Evolutionary conservation across 2,329 filamentous ascomycete species (phyloP).

Genomic region (Fusarium sacchari): DNA sequence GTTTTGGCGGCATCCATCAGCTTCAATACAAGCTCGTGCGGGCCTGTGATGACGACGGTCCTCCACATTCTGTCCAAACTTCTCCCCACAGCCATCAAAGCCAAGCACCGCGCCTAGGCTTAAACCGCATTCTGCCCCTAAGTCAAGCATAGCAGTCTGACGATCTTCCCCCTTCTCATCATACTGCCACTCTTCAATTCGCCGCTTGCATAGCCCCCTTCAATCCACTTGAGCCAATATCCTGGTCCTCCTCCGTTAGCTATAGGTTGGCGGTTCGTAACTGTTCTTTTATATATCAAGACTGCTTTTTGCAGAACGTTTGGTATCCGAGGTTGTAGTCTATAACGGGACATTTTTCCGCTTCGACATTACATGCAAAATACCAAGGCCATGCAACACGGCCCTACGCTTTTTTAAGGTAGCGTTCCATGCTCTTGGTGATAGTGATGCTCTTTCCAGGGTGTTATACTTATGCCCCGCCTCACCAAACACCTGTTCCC

Average conservation of each 20-base stretch:
- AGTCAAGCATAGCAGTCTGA: slow-evolving; percentile 38
- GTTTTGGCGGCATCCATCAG: slow-evolving; percentile 18
- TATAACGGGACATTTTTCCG: neutral
- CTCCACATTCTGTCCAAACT: slow-evolving; percentile 27
- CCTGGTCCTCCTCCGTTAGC: slow-evolving; percentile 30
- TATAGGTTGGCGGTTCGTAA: slow-evolving; percentile 18
- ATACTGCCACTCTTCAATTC: slow-evolving; percentile 41
- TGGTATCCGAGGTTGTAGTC: neutral
- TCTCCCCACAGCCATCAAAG: slow-evolving; percentile 39
- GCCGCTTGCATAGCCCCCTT: slow-evolving; percentile 32
- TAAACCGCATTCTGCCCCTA: slow-evolving; percentile 40
- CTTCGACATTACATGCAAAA: neutral
- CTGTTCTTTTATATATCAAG: slow-evolving; percentile 3
- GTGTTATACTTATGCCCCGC: slow-evolving; percentile 25
- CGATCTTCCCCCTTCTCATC: slow-evolving; percentile 42
- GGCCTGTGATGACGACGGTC: slow-evolving; percentile 42
- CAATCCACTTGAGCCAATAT: slow-evolving; percentile 35
- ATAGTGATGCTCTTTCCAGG: slow-evolving; percentile 6
- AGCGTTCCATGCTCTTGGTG: slow-evolving; percentile 4
- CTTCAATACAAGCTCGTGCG: slow-evolving; percentile 38
- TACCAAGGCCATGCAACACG: neutral
- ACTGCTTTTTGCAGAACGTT: neutral
- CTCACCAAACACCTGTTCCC: slow-evolving; percentile 16
- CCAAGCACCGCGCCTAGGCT: slow-evolving; percentile 42
- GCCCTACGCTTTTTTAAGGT: neutral